Evolutionary conservation across 106 monocot genomes (phyloP), one percentile per base, ranked within the genome.

Genomic region (Dactylorhiza incarnata): DNA sequence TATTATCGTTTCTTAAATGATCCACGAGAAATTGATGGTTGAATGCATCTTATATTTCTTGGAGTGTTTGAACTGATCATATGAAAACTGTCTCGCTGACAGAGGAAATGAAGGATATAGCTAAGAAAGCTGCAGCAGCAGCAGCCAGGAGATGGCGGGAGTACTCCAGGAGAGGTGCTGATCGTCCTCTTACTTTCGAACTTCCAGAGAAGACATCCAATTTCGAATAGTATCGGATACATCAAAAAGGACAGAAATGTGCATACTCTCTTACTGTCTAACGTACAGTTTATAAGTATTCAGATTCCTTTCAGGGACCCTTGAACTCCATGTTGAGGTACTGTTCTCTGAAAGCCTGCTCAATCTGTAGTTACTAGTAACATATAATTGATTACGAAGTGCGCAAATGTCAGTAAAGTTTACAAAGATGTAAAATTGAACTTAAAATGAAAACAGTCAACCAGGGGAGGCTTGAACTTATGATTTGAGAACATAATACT

Each of bases 121-220:
- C 83, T n/a, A 91, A 84, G 25, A 89, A 82, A 74, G 89, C 91
- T 22, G 63, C 63, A 44, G 97, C 97, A 5, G 86, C 78, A 9
- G 97, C 91, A 63, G 84, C 97, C 0, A 76, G 97, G 49, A 91
- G 97, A 63, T 97, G 97, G 97, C 87, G 97, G 72, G 97, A 97
- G 52, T 94, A 97, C 78, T 97, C 97, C 1, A 89, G 87, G 72
- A 89, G 67, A 75, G 97, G 94, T 23, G 82, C 86, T 12, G 93
- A 94, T 78, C 77, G 78, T 58, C 97, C 80, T 66, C 97, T 94
- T 2, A 86, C 87, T n/a, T 81, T 86, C 78, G 94, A 94, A 83
- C 97, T 97, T 75, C 94, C 94, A 45, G 91, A 94, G 56, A 79
- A 91, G 48, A 73, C 86, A 11, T 73, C 90, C 45, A 86, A 71